A percentile compares a stretch with the other conserved stretches of the same genome.
phyloP scores from a whole-genome alignment of 495 filamentous ascomycete genomes.

The Opeltia flavorubescens region DNA sequence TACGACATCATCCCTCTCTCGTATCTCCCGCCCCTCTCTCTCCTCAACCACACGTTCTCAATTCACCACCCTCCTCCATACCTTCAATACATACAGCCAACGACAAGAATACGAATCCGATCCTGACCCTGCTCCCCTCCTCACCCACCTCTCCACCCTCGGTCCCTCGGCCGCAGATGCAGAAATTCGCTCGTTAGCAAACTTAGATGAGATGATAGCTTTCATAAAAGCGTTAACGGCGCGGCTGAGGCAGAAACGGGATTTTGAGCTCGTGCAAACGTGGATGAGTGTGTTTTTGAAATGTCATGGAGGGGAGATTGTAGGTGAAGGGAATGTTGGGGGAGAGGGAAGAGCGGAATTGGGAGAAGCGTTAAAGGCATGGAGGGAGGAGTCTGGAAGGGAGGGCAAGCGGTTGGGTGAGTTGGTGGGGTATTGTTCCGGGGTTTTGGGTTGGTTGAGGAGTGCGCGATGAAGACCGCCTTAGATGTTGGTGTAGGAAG shows the following conservation, averaged over 20 bases:
- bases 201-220: constrained; percentile 37
- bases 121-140: constrained; percentile 39
- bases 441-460: constrained; percentile 78
- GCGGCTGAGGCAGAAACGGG: constrained; percentile 47
- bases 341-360: constrained; percentile 28
- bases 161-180: constrained; percentile 72
- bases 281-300: constrained; percentile 92
- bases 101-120: constrained; percentile 17
- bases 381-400: constrained; percentile 50
- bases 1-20: constrained; percentile 30
- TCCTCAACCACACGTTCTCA: constrained; percentile 22
- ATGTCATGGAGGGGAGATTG: constrained; percentile 47
- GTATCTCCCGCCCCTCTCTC: constrained; percentile 32
- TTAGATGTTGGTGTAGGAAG: too few relatives aligned
- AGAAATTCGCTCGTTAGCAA: constrained; percentile 65
- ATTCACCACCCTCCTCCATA: constrained; percentile 46
- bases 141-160: constrained; percentile 65
- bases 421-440: constrained; percentile 73
- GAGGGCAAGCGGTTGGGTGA: constrained; percentile 58
- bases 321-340: constrained; percentile 31
- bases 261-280: constrained; percentile 87
- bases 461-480: constrained; percentile 29
- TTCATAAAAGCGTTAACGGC: constrained; percentile 67
- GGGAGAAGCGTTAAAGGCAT: constrained; percentile 39
- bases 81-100: neutral